These are phyloP conservation scores for Liriodendron chinense DNA, from an alignment of 164 flowering plant species.

Conservation along the genomic window DNA sequence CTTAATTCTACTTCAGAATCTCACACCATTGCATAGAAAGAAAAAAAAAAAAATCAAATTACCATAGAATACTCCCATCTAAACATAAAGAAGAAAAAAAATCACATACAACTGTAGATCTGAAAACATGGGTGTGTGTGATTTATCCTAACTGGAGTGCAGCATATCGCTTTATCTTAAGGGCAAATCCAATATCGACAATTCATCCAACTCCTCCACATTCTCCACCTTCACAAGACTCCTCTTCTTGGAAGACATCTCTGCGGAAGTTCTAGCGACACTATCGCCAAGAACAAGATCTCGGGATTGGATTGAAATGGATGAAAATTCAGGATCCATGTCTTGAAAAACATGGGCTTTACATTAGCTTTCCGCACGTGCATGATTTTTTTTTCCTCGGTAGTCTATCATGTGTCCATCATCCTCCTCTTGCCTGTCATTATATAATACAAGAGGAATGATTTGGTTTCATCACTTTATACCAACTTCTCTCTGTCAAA, in stretches of 20 bases:
- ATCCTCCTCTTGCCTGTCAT: too few relatives aligned
- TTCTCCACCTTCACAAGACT: slow-evolving; percentile 24
- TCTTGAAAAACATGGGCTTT: too few relatives aligned
- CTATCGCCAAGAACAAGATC: not conserved
- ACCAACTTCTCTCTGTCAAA: too few relatives aligned
- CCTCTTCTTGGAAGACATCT: slow-evolving; percentile 38
- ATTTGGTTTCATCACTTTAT: too few relatives aligned
- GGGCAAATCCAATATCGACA: slow-evolving; percentile 78
- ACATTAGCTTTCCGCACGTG: too few relatives aligned
- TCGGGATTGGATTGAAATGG: too few relatives aligned
- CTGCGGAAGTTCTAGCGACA: slow-evolving; percentile 13
- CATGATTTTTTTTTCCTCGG: too few relatives aligned
- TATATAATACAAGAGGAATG: too few relatives aligned
- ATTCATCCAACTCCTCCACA: slow-evolving; percentile 29
- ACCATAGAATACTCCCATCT: not conserved
- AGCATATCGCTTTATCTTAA: too few relatives aligned
- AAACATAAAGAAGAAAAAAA: not conserved
- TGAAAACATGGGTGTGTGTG: not conserved
- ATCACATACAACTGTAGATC: not conserved
- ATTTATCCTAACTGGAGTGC: not conserved
- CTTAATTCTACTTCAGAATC: not conserved
- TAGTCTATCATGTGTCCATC: too few relatives aligned
- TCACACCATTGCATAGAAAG: not conserved
- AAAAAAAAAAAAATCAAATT: too few relatives aligned
- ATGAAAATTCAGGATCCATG: too few relatives aligned